Conservation (phyloP, 169 alveolate genomes). For the Eimeria tenella region DNA sequence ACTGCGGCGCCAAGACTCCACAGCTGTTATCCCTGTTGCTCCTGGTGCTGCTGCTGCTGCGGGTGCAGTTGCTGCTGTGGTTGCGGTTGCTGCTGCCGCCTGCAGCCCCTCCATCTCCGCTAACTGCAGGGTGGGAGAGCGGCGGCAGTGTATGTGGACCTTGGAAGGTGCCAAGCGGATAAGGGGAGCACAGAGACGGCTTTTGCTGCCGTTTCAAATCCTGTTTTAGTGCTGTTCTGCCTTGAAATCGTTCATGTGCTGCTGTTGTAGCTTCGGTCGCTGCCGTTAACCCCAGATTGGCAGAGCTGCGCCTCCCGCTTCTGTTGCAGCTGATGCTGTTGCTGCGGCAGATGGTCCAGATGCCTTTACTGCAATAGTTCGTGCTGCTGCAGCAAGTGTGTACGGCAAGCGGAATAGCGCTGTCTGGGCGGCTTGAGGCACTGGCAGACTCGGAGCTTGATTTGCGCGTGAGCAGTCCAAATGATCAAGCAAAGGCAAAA, state of each 20-base stretch:
- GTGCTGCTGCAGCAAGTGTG: not conserved
- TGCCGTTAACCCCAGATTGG: not conserved
- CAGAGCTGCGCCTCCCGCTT: not conserved
- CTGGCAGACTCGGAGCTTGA: no score
- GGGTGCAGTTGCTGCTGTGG: not conserved
- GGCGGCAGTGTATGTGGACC: no score
- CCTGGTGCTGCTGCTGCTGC: slow-evolving; percentile 7
- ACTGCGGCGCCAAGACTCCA: slow-evolving; percentile 38
- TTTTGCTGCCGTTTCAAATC: not conserved
- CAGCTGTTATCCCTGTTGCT: not conserved
- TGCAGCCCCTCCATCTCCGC: not conserved
- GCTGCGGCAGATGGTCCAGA: not conserved
- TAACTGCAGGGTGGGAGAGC: no score
- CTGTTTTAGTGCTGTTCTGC: not conserved
- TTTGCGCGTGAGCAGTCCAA: no score
- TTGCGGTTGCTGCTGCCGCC: not conserved
- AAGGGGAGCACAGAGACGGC: not conserved
- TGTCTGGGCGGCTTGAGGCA: no score
- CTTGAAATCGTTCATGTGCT: not conserved
- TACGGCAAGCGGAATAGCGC: no score
- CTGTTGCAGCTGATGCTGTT: not conserved
- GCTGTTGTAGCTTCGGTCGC: not conserved
- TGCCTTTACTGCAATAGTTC: not conserved
- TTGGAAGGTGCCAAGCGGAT: no score
- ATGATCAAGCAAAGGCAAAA: no score